Conservation (phyloP, 306 rosid genomes). For the Pueraria montana region DNA sequence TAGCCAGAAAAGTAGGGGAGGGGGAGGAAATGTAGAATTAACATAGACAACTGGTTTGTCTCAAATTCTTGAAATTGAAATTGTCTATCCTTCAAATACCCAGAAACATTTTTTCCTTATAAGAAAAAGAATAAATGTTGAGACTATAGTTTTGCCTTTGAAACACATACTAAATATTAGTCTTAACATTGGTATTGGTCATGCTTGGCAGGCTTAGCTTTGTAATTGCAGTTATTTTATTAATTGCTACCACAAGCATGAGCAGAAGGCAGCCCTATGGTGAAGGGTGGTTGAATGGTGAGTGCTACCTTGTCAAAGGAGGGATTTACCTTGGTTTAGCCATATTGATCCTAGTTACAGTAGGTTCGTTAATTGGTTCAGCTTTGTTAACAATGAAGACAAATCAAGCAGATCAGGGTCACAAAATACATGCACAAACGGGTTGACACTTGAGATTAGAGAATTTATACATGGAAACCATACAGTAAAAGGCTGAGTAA, state of each 20-base stretch:
- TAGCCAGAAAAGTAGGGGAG: slow-evolving; percentile 10
- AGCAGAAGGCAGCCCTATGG: slow-evolving; percentile 75
- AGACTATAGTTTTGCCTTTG: slow-evolving; percentile 1
- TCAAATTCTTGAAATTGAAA: no score
- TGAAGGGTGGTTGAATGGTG: slow-evolving; percentile 85
- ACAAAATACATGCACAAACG: slow-evolving; percentile 56
- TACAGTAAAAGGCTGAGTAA: slow-evolving; percentile 8
- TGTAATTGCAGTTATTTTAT: slow-evolving; percentile 61
- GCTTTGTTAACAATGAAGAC: slow-evolving; percentile 49
- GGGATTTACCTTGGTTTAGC: slow-evolving; percentile 72
- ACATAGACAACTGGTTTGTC: slow-evolving; percentile 24
- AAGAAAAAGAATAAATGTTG: background rate
- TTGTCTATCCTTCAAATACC: slow-evolving; percentile 10
- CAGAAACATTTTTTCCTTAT: background rate
- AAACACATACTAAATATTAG: background rate
- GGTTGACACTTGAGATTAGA: slow-evolving; percentile 39
- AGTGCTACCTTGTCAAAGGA: slow-evolving; percentile 76
- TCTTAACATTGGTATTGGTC: slow-evolving; percentile 35
- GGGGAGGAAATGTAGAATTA: background rate
- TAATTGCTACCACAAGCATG: slow-evolving; percentile 80
- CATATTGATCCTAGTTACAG: slow-evolving; percentile 59
- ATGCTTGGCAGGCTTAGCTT: slow-evolving; percentile 78
- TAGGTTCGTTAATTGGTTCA: slow-evolving; percentile 61
- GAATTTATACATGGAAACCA: background rate
- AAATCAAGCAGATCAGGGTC: slow-evolving; percentile 52